Base-by-base conservation (phyloP, 352 stramenopile genomes). In the Pythium myriotylum region DNA sequence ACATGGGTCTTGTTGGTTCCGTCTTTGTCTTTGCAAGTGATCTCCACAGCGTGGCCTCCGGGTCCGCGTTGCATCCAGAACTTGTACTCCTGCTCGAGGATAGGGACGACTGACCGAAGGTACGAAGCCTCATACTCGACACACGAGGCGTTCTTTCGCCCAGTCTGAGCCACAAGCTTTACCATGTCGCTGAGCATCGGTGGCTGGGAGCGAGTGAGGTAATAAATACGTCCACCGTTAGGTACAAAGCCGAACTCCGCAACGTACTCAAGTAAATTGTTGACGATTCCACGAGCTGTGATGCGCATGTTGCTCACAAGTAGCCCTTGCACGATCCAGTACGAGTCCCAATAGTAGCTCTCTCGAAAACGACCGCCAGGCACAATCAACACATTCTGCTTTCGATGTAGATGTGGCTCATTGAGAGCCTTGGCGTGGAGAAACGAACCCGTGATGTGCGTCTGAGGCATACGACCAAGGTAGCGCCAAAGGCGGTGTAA, bases 301-400 rank as follows among this genome's bases (percentile, higher is more conserved):
- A 81, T 39, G 14, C 65, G 46, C 88, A 97, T 93, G 49, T 77
- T 70, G 59, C 85, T 94, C 9, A 94, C 81, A 33, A 97, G 66
- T 5, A 97, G 72, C 0, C 91, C 89, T 53, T 91, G 67, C 10
- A 97, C 80, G 51, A 97, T 97, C 92, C 92, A 98, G 70, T 92
- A 97, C 56, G 82, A 92, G 61, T 98, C 92, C 92, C 92, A 97
- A 67, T 97, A 97, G 73, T 97, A 98, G 39, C 73, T 88, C 68
- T 98, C 92, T 10, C 89, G 82, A 64, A 98, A 98, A n/a, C 92
- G 79, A 5, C 88, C 92, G 19, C 91, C 92, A 7, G 89, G 91
- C 0, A 97, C 83, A 41, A 97, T 89, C 37, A 97, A 62, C 24
- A 93, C 73, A 35, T 89, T 83, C 40, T 76, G 76, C 35, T 67